phyloP scores from a whole-genome alignment of 2,329 filamentous ascomycete species.

The Arthrinium puccinioides region DNA sequence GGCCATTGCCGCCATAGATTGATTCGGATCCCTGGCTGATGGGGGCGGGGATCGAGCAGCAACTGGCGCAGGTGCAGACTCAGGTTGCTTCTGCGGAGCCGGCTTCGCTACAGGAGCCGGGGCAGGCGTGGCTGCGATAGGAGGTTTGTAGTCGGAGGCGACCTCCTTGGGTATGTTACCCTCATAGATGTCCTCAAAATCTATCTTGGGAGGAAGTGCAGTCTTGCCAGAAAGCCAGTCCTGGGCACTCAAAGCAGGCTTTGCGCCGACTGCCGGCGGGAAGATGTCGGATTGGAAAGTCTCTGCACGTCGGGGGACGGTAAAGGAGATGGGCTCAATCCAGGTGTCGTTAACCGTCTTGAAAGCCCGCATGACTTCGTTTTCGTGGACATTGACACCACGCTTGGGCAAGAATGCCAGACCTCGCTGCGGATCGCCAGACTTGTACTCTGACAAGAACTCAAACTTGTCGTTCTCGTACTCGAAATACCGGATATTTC shows the following conservation, averaged over 20 bases:
- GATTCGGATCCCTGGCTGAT: conserved; percentile 76
- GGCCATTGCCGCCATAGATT: conserved; percentile 77
- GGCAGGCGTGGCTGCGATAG: conserved; percentile 34
- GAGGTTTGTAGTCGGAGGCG: conserved; percentile 58
- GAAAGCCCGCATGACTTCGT: conserved; percentile 91
- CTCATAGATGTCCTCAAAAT: conserved; percentile 86
- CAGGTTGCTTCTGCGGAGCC: conserved; percentile 47
- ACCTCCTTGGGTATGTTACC: conserved; percentile 75
- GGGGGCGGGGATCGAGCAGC: conserved; percentile 48
- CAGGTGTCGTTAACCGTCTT: conserved; percentile 95
- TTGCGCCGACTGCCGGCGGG: conserved; percentile 73
- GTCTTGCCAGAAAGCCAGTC: conserved; percentile 89
- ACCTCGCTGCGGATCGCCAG: conserved; percentile 87
- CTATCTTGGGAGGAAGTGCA: conserved; percentile 81
- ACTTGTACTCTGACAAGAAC: conserved; percentile 94
- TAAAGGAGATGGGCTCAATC: conserved; percentile 96
- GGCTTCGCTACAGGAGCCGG: conserved; percentile 36
- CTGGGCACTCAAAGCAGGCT: conserved; percentile 68
- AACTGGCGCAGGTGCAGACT: conserved; percentile 42
- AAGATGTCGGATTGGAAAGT: conserved; percentile 97
- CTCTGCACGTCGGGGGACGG: conserved; percentile 86
- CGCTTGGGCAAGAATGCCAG: conserved; percentile 92
- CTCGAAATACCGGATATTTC: conserved; percentile 98
- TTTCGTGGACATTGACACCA: conserved; percentile 93
- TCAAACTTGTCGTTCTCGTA: conserved; percentile 99